Percentiles rank a stretch among this genome's conserved stretches.
Evolutionary conservation across 345 rosid genomes (phyloP).

Genomic region (Aquilaria malaccensis): DNA sequence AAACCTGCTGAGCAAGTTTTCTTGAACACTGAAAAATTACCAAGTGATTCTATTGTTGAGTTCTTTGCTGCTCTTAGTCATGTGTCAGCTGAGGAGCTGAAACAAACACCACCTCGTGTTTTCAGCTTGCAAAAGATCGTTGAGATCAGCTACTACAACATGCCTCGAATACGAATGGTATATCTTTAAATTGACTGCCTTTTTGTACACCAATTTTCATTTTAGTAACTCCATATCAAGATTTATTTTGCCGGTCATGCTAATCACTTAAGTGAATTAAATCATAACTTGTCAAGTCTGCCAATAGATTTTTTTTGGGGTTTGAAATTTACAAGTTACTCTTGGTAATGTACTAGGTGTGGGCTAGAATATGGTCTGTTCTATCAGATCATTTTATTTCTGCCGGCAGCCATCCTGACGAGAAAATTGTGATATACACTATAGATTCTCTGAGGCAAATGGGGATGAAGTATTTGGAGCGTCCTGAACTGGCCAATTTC

Average conservation of each 20-base stretch:
- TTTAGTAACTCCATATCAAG: conserved; percentile 2
- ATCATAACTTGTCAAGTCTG: not conserved
- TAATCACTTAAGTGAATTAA: not conserved
- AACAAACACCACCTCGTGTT: conserved; percentile 96
- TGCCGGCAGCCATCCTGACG: conserved; percentile 74
- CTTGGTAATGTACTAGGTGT: conserved; percentile 39
- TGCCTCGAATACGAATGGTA: conserved; percentile 98
- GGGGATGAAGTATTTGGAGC: conserved; percentile 72
- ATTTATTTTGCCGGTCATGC: conserved; percentile 1
- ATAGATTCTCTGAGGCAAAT: conserved; percentile 79
- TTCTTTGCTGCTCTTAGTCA: conserved; percentile 96
- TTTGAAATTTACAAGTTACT: conserved; percentile 6
- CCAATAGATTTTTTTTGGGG: not conserved
- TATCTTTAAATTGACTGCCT: conserved; percentile 8
- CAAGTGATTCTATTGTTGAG: conserved; percentile 90
- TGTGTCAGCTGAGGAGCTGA: conserved; percentile 94
- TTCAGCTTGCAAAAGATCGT: conserved; percentile 98
- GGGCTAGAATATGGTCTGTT: conserved; percentile 81
- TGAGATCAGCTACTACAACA: conserved; percentile 98
- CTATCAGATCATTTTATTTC: conserved; percentile 72
- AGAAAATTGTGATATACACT: conserved; percentile 74
- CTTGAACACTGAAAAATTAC: conserved; percentile 82
- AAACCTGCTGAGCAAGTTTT: conserved; percentile 94
- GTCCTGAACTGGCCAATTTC: conserved; percentile 66
- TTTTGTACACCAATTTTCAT: not conserved